These are phyloP conservation scores for Neofusicoccum cordaticola DNA, from an alignment of 2,329 filamentous ascomycete genomes.

Conservation along the genomic window DNA sequence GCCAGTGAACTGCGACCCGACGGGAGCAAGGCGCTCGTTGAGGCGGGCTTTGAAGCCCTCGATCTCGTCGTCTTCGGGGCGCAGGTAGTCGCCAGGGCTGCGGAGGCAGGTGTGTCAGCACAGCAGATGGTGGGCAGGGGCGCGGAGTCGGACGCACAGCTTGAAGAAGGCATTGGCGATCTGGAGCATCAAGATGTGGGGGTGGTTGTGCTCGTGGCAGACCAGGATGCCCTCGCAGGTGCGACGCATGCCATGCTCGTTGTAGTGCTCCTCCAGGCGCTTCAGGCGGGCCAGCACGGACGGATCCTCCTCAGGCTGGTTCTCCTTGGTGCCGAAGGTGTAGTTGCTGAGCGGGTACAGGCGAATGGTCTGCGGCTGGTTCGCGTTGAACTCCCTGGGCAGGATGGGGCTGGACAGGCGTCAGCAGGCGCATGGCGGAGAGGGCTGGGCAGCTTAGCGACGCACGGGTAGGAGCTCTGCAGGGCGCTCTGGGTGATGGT, in stretches of 20 bases:
- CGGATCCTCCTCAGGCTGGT: conserved; percentile 94
- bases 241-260: conserved; percentile 88
- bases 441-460: conserved; percentile 19
- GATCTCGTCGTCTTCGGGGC: conserved; percentile 84
- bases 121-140: too few relatives aligned
- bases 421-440: neutral
- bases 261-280: conserved; percentile 93
- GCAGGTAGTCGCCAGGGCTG: conserved; percentile 87
- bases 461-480: conserved; percentile 70
- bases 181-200: conserved; percentile 97
- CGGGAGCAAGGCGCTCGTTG: conserved; percentile 89
- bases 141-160: conserved; percentile 52
- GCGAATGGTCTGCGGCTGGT: conserved; percentile 85
- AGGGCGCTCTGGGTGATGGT: conserved; percentile 74
- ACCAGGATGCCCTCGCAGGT: conserved; percentile 96
- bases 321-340: conserved; percentile 98
- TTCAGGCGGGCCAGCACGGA: conserved; percentile 90
- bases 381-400: conserved; percentile 79
- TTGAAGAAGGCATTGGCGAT: conserved; percentile 99
- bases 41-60: conserved; percentile 91
- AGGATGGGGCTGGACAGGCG: conserved; percentile 59
- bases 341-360: conserved; percentile 97
- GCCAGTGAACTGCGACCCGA: conserved; percentile 75
- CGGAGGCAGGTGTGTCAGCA: neutral
- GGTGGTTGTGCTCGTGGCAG: conserved; percentile 98